A percentile compares a stretch with the other conserved stretches of the same genome.
These are phyloP conservation scores for Prunus yedoensis DNA, from an alignment of 331 rosid species.

Conservation along the genomic window DNA sequence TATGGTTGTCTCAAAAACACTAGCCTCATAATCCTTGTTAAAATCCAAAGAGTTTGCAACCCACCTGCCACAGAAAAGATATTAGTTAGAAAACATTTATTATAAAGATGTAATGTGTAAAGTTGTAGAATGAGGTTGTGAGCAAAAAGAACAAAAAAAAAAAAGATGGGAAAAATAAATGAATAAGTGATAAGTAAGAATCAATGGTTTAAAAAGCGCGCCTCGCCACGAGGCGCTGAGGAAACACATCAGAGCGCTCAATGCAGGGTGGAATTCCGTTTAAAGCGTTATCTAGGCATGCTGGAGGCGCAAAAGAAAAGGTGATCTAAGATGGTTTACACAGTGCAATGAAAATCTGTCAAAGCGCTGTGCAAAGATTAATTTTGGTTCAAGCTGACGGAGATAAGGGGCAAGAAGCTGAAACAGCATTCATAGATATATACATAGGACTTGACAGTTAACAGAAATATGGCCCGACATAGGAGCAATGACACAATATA, in stretches of 20 bases:
- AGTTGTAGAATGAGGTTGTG: background rate
- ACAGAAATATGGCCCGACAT: background rate
- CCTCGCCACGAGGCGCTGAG: too few species aligned
- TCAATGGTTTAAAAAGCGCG: too few species aligned
- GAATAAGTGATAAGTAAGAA: background rate
- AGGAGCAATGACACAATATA: background rate
- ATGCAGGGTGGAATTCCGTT: too few species aligned
- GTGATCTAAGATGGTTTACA: constrained; percentile 7
- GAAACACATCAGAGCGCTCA: too few species aligned
- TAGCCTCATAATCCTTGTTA: constrained; percentile 92
- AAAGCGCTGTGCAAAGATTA: background rate
- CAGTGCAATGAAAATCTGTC: background rate
- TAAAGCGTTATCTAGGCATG: too few species aligned
- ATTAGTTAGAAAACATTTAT: background rate
- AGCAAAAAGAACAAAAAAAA: background rate
- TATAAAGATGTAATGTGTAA: background rate
- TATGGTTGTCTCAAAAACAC: constrained; percentile 99
- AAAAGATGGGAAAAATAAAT: background rate
- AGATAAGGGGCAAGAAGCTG: background rate
- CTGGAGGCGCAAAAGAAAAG: background rate
- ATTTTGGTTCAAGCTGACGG: background rate
- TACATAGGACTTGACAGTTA: background rate
- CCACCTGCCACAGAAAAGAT: constrained; percentile 61
- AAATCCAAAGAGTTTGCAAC: constrained; percentile 79
- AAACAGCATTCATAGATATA: background rate